Conservation (phyloP, 1,139 yeast species). For the Ogataea hybrid region DNA sequence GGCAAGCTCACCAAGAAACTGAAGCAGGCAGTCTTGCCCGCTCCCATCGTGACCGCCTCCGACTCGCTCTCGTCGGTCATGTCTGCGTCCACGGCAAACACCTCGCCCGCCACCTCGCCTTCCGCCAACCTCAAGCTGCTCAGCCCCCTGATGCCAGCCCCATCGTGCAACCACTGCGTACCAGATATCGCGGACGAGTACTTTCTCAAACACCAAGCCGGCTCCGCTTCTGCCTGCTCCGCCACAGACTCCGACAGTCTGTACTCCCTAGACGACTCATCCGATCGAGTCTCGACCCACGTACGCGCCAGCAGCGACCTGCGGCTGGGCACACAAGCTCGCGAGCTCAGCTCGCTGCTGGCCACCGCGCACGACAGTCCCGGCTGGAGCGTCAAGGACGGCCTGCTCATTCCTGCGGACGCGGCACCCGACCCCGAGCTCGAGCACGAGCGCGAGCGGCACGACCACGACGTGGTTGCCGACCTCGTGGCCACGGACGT, state of each 20-base stretch:
- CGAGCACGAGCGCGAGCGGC: not conserved
- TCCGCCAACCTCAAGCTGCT: slow-evolving; percentile 6
- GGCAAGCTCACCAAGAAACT: slow-evolving; percentile 13
- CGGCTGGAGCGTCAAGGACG: slow-evolving; percentile 17
- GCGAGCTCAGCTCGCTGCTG: slow-evolving; percentile 1
- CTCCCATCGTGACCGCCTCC: slow-evolving; percentile 10
- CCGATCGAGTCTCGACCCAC: slow-evolving; percentile 9
- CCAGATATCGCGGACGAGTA: slow-evolving; percentile 23
- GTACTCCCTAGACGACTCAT: slow-evolving; percentile 11
- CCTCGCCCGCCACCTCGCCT: slow-evolving; percentile 10
- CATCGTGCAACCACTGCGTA: slow-evolving; percentile 12
- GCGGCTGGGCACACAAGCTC: not conserved
- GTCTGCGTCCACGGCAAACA: slow-evolving; percentile 1
- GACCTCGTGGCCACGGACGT: slow-evolving; percentile 21
- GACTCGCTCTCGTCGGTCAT: slow-evolving; percentile 9
- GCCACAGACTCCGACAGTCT: slow-evolving; percentile 13
- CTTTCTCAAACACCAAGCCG: slow-evolving; percentile 12
- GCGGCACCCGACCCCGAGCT: not conserved
- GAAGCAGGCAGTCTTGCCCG: slow-evolving; percentile 5
- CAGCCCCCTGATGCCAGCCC: slow-evolving; percentile 6
- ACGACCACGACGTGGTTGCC: slow-evolving; percentile 13
- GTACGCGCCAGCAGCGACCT: slow-evolving; percentile 2
- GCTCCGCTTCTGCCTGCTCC: slow-evolving; percentile 3
- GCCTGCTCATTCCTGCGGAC: slow-evolving; percentile 9
- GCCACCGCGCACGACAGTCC: slow-evolving; percentile 3